These are phyloP conservation scores for Alternaria viburni DNA, from an alignment of 2,329 filamentous ascomycete genomes.

Conservation along the genomic window DNA sequence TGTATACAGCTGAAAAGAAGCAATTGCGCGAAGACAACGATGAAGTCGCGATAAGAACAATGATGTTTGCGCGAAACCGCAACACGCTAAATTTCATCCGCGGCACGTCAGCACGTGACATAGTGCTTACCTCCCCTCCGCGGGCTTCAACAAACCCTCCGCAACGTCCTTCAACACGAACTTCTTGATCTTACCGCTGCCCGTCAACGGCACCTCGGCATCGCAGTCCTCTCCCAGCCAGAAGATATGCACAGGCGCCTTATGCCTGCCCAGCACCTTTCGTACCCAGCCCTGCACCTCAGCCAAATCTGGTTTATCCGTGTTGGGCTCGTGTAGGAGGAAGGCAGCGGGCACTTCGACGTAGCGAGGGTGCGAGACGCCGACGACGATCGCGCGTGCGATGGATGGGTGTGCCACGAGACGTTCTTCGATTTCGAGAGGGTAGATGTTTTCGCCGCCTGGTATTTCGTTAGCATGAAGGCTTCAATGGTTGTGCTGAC, in stretches of 20 bases:
- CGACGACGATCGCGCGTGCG: slow-evolving; percentile 70
- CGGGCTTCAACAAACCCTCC: slow-evolving; percentile 26
- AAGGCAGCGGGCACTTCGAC: slow-evolving; percentile 77
- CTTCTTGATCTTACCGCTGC: slow-evolving; percentile 55
- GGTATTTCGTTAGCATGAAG: not conserved
- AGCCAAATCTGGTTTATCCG: slow-evolving; percentile 36
- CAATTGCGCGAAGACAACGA: not conserved
- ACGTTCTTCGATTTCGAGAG: slow-evolving; percentile 76
- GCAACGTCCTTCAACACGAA: slow-evolving; percentile 44
- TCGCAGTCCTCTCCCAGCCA: slow-evolving; percentile 67
- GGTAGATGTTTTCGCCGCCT: slow-evolving; percentile 59
- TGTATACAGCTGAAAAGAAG: not conserved
- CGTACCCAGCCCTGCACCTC: slow-evolving; percentile 48
- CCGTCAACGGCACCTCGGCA: slow-evolving; percentile 49
- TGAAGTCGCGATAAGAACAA: not conserved
- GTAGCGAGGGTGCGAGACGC: slow-evolving; percentile 72
- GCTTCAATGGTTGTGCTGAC: not conserved
- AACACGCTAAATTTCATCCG: not conserved
- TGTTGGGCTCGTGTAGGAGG: slow-evolving; percentile 46
- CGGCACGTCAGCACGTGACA: not conserved
- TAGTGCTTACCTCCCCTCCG: slow-evolving; percentile 4
- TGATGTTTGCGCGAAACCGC: not conserved
- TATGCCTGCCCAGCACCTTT: slow-evolving; percentile 49
- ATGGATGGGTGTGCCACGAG: slow-evolving; percentile 69
- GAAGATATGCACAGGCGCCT: slow-evolving; percentile 74